These are phyloP conservation scores for Solanum hybrid DNA, from an alignment of 305 asterid species.

Conservation along the genomic window DNA sequence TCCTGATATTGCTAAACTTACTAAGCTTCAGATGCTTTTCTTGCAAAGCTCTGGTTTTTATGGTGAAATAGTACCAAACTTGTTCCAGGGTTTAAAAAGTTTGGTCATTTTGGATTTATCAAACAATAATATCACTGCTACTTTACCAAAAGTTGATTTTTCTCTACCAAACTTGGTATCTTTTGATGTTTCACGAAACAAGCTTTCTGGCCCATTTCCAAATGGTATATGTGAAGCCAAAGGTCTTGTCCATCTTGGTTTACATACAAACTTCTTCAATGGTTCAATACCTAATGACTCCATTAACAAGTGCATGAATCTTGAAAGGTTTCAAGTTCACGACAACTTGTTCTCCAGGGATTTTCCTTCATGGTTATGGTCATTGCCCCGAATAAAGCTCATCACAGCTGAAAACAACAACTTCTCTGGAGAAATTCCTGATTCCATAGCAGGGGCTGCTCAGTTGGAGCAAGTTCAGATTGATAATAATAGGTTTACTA, in stretches of 20 bases:
- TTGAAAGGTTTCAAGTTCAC: conserved; percentile 80
- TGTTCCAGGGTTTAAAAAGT: conserved; percentile 46
- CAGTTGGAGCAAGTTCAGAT: conserved; percentile 85
- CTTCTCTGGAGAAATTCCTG: conserved; percentile 69
- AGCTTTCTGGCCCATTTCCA: conserved; percentile 64
- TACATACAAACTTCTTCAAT: conserved; percentile 55
- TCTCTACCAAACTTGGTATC: conserved; percentile 57
- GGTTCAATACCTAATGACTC: conserved; percentile 44
- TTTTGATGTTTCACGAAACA: conserved; percentile 74
- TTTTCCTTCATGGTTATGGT: conserved; percentile 68
- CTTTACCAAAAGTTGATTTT: conserved; percentile 27
- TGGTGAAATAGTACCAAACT: conserved; percentile 40
- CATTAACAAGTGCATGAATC: conserved; percentile 38
- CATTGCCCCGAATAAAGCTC: conserved; percentile 57
- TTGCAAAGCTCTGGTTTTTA: conserved; percentile 65
- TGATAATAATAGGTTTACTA: conserved; percentile 62
- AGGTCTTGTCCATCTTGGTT: conserved; percentile 38
- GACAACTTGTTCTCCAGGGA: conserved; percentile 55
- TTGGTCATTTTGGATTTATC: conserved; percentile 56
- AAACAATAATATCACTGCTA: conserved; percentile 58
- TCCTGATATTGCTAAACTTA: conserved; percentile 34
- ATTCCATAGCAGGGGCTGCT: conserved; percentile 57
- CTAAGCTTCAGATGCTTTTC: conserved; percentile 48
- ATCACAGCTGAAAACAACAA: conserved; percentile 76
- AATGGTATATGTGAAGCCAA: conserved; percentile 48